Conservation (phyloP, 1,284 basidiomycete species). For the Neotropicomus parvogracilis region DNA sequence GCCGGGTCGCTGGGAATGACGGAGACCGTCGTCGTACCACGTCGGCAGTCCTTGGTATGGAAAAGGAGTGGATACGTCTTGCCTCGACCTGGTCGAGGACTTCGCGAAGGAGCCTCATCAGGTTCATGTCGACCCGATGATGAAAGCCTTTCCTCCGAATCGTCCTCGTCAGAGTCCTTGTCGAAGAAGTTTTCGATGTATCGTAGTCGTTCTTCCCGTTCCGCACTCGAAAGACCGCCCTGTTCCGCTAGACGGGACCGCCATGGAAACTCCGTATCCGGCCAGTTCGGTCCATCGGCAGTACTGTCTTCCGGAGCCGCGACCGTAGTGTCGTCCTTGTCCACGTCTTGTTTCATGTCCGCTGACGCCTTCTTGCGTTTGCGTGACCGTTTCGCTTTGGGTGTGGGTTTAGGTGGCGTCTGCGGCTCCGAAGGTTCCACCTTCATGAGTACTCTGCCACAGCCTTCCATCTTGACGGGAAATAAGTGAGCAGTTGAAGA, state of each 20-base stretch:
- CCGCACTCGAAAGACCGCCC: constrained; percentile 45
- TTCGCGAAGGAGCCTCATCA: constrained; percentile 29
- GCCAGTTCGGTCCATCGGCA: constrained; percentile 62
- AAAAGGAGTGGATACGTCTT: constrained; percentile 57
- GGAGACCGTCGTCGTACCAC: constrained; percentile 29
- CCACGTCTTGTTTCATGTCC: constrained; percentile 22
- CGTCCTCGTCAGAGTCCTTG: constrained; percentile 38
- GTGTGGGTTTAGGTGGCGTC: constrained; percentile 25
- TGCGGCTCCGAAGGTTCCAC: constrained; percentile 36
- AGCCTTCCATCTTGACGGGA: constrained; percentile 61
- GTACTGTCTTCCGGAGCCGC: constrained; percentile 11
- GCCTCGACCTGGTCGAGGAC: constrained; percentile 44
- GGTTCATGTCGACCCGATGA: constrained; percentile 10
- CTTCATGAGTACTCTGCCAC: constrained; percentile 62
- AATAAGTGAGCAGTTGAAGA: constrained; percentile 37
- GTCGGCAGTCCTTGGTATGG: constrained; percentile 35
- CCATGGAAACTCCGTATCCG: constrained; percentile 75
- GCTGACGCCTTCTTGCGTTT: constrained; percentile 31
- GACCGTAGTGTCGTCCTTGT: constrained; percentile 4
- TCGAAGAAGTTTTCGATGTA: constrained; percentile 35
- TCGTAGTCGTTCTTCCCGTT: constrained; percentile 50
- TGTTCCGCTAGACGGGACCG: constrained; percentile 53
- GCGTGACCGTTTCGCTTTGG: constrained; percentile 35
- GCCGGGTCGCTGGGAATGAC: constrained; percentile 62
- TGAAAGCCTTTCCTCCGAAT: constrained; percentile 22